Base-by-base conservation (phyloP, 1,284 basidiomycete species). In the Austroboletus novae-zelandiae region DNA sequence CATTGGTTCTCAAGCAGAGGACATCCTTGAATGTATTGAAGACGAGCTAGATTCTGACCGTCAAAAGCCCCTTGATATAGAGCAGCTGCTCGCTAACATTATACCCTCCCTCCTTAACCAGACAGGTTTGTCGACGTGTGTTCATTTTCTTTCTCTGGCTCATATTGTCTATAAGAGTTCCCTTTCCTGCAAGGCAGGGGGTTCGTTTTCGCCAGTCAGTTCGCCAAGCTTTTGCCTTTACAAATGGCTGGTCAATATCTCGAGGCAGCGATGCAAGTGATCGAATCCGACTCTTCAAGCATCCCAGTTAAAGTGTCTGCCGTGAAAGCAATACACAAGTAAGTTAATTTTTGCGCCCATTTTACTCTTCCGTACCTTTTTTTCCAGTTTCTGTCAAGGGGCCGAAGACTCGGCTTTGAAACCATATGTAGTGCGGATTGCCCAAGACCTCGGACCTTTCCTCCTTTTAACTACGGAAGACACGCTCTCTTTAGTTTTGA, bases 161-260 rank as follows among this genome's bases (percentile, higher is more conserved):
- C 25, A 49, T 50, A 10, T 43, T 18, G 8, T 40, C 23, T 30
- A 25, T 9, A 54, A 92, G 93, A 90, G 14, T 80, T 78, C 47
- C 90, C 93, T 0, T 98, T 98, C 78, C 71, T 99, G 43, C 94
- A 97, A 70, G 97, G 96, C 9, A 80, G 96, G 50, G 90, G 86
- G 2, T 97, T 98, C 56, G 91, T 98, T 36, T 96, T 98, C 62
- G 93, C 94, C 0, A 94, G 91, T 61, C 89, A 95, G 65, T 98
- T 86, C 61, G 81, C 91, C 1, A 82, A 83, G 52, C 70, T 86
- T 4, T 74, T 98, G 9, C 88, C 92, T 0, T 59, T 76, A 2
- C 76, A 84, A 48, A 74, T 94, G 39, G 84, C 88, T 2, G 80
- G 80, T 1, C 90, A 93, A 62, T 98, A 98, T 64, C 76, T 99